phyloP scores from a whole-genome alignment of 2,329 filamentous ascomycete species.

The Colletotrichum aenigma region DNA sequence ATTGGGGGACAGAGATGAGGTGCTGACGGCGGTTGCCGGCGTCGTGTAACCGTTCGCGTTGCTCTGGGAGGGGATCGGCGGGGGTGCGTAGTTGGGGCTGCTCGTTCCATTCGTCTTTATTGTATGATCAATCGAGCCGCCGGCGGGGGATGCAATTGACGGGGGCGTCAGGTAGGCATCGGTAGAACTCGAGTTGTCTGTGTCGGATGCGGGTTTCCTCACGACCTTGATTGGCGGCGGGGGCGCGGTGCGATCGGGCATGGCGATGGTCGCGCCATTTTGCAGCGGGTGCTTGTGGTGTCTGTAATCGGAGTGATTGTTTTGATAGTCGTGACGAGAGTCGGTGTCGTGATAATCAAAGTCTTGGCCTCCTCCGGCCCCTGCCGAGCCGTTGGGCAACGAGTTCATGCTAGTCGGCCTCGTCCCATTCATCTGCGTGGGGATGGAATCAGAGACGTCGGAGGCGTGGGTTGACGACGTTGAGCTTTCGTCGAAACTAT shows the following conservation, averaged over 20 bases:
- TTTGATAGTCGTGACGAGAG: constrained; percentile 17
- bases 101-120: constrained; percentile 7
- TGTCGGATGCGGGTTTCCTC: constrained; percentile 21
- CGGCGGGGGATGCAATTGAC: constrained; percentile 36
- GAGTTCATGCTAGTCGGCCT: constrained; percentile 62
- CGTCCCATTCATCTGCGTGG: constrained; percentile 41
- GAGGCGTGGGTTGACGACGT: constrained; percentile 58
- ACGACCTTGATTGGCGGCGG: constrained; percentile 16
- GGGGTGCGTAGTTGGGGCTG: constrained; percentile 33
- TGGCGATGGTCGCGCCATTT: constrained; percentile 25
- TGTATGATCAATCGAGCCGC: constrained; percentile 18
- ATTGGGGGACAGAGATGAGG: constrained; percentile 21
- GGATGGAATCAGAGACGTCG: constrained; percentile 50
- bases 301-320: constrained; percentile 36
- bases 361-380: constrained; percentile 35
- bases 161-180: constrained; percentile 33
- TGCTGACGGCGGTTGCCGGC: constrained; percentile 7
- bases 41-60: constrained; percentile 18
- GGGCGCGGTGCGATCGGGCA: constrained; percentile 31
- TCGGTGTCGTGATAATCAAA: constrained; percentile 32
- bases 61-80: constrained; percentile 24
- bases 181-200: constrained; percentile 29
- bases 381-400: constrained; percentile 53
- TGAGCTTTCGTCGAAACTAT: constrained; percentile 60
- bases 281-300: constrained; percentile 24